These are phyloP conservation scores for Russula ochroleuca DNA, from an alignment of 768 basidiomycete species.

Conservation along the genomic window DNA sequence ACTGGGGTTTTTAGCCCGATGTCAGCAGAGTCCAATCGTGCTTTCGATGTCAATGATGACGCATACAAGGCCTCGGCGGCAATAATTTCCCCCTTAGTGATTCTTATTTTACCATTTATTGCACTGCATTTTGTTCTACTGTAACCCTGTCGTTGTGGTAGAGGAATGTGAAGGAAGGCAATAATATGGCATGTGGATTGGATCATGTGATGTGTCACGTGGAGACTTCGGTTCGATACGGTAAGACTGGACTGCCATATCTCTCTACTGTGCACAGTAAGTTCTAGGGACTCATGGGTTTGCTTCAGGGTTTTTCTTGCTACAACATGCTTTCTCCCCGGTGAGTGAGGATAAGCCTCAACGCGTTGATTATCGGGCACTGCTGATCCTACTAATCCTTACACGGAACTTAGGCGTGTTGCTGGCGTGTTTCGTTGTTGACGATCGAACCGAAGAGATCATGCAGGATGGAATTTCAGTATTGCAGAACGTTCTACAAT, in stretches of 20 bases:
- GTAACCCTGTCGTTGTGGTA: not conserved
- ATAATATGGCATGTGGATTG: not conserved
- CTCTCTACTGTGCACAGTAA: too few relatives aligned
- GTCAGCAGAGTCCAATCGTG: conserved; percentile 87
- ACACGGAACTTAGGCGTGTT: conserved; percentile 53
- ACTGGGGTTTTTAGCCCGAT: conserved; percentile 94
- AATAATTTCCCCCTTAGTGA: conserved; percentile 25
- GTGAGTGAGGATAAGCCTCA: conserved; percentile 40
- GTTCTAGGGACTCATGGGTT: conserved; percentile 55
- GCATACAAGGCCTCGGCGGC: conserved; percentile 30
- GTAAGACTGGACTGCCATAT: too few relatives aligned
- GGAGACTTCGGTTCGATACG: not conserved
- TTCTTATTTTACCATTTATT: conserved; percentile 26
- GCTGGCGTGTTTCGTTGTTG: conserved; percentile 82
- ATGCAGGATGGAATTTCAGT: conserved; percentile 77
- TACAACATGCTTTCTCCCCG: conserved; percentile 86
- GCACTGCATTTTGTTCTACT: conserved; percentile 12
- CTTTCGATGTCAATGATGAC: conserved; percentile 73
- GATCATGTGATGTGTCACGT: not conserved
- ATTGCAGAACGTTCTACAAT: conserved; percentile 90
- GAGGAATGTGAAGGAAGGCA: too few relatives aligned
- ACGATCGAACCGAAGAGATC: conserved; percentile 68
- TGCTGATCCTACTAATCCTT: conserved; percentile 15
- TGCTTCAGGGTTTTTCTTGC: conserved; percentile 84
- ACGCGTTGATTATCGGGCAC: conserved; percentile 1